Evolutionary conservation across 345 rosid species (phyloP).

Genomic region (Iberis pinnata): DNA sequence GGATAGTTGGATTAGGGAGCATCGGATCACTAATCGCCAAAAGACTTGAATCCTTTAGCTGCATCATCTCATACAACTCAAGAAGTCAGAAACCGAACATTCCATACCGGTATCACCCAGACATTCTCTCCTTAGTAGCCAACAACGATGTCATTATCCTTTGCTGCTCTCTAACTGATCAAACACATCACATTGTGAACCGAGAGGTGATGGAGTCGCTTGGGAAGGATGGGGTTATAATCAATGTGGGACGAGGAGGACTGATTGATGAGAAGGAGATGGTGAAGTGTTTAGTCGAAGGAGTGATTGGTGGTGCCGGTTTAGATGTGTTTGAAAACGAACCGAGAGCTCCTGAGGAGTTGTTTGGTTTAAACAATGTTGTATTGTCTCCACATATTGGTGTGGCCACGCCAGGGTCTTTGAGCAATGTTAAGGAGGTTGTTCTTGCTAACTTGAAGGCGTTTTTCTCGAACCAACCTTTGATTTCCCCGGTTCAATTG

Average conservation of each 20-base stretch:
- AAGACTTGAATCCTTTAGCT: slow-evolving; percentile 26
- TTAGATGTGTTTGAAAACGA: slow-evolving; percentile 80
- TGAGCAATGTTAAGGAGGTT: slow-evolving; percentile 33
- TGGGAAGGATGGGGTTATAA: slow-evolving; percentile 26
- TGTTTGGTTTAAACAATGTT: slow-evolving; percentile 53
- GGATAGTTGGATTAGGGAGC: slow-evolving; percentile 27
- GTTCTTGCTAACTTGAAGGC: slow-evolving; percentile 52
- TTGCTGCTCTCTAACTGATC: slow-evolving; percentile 20
- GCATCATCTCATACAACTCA: slow-evolving; percentile 25
- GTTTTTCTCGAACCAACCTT: slow-evolving; percentile 50
- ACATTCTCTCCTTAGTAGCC: slow-evolving; percentile 23
- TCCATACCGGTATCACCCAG: slow-evolving; percentile 9
- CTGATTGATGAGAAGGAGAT: slow-evolving; percentile 43
- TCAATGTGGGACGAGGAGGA: slow-evolving; percentile 28
- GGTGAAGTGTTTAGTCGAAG: slow-evolving; percentile 44
- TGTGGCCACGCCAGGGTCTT: slow-evolving; percentile 45
- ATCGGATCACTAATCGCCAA: slow-evolving; percentile 22
- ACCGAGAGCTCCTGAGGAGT: slow-evolving; percentile 48
- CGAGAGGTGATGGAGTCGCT: slow-evolving; percentile 31
- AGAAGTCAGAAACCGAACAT: slow-evolving; percentile 16
- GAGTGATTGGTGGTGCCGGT: slow-evolving; percentile 70
- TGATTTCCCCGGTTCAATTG: slow-evolving; percentile 33
- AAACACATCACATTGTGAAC: slow-evolving; percentile 24
- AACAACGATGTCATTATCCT: slow-evolving; percentile 24
- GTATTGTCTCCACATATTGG: slow-evolving; percentile 62